These are phyloP conservation scores for Umbilicaria muhlenbergii DNA, from an alignment of 495 filamentous ascomycete genomes.

Conservation along the genomic window DNA sequence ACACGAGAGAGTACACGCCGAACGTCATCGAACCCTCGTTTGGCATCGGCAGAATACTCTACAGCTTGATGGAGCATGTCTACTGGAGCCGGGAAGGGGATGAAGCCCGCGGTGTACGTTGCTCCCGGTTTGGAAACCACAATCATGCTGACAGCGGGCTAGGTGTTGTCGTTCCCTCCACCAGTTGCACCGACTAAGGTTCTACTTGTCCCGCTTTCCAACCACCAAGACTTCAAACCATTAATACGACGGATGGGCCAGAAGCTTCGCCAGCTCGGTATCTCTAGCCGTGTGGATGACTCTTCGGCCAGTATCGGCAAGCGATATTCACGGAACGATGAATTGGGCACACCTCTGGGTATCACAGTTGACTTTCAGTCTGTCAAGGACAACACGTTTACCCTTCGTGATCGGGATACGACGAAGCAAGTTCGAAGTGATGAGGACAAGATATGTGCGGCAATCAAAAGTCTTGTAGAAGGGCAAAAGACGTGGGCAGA, in stretches of 20 bases:
- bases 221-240: constrained; percentile 40
- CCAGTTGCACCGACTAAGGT: constrained; percentile 54
- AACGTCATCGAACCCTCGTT: constrained; percentile 82
- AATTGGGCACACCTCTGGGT: constrained; percentile 50
- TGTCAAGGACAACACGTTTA: constrained; percentile 49
- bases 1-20: constrained; percentile 61
- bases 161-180: constrained; percentile 55
- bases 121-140: constrained; percentile 2
- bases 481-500: constrained; percentile 52
- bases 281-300: constrained; percentile 50
- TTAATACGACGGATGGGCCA: constrained; percentile 32
- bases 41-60: constrained; percentile 67
- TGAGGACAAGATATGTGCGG: constrained; percentile 49
- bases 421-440: constrained; percentile 52
- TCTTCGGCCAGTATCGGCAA: constrained; percentile 55
- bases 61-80: constrained; percentile 62
- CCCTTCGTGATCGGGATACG: constrained; percentile 50
- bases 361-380: constrained; percentile 60
- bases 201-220: constrained; percentile 49
- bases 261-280: constrained; percentile 38
- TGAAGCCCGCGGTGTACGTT: constrained; percentile 46
- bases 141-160: constrained; percentile 5
- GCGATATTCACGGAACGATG: constrained; percentile 49
- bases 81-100: constrained; percentile 59
- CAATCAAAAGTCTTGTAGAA: constrained; percentile 42